Conservation (phyloP, 345 rosid species). For the Cochlearia excelsa region DNA sequence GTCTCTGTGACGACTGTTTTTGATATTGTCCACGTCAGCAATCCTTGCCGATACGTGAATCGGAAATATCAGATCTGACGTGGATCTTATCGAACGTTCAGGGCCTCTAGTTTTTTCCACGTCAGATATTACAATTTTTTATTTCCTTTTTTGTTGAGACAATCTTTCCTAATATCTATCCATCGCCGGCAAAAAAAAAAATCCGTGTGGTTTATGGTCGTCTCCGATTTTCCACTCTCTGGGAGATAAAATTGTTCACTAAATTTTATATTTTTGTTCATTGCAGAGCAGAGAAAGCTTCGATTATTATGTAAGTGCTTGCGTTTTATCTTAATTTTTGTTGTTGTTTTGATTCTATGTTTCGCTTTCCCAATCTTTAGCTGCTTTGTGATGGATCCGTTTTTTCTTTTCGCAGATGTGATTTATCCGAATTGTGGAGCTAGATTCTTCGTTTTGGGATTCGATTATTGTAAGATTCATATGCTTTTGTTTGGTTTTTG, state of each 20-base stretch:
- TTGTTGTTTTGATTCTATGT: slow-evolving; percentile 9
- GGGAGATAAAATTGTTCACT: slow-evolving; percentile 22
- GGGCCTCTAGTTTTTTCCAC: slow-evolving; percentile 48
- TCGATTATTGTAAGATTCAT: slow-evolving; percentile 18
- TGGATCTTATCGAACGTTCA: slow-evolving; percentile 33
- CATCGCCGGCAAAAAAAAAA: slow-evolving; percentile 21
- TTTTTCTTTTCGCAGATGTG: slow-evolving; percentile 4
- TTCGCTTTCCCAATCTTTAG: slow-evolving; percentile 16
- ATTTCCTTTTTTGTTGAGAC: slow-evolving; percentile 9
- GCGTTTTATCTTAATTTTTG: no score
- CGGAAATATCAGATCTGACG: slow-evolving; percentile 38
- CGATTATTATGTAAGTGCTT: slow-evolving; percentile 12
- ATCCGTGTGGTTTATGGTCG: slow-evolving; percentile 38
- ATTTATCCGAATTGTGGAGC: slow-evolving; percentile 14
- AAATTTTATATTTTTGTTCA: neutral
- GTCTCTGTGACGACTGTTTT: slow-evolving; percentile 29
- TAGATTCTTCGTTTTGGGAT: slow-evolving; percentile 13
- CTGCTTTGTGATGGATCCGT: slow-evolving; percentile 23
- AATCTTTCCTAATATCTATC: slow-evolving; percentile 30
- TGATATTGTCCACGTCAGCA: slow-evolving; percentile 52
- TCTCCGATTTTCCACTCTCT: slow-evolving; percentile 33
- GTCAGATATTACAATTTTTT: slow-evolving; percentile 35
- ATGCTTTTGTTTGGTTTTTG: slow-evolving; percentile 6
- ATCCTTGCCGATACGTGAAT: slow-evolving; percentile 15
- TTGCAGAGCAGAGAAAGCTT: slow-evolving; percentile 28